phyloP scores from a whole-genome alignment of 2,329 filamentous ascomycete genomes.

The Orbilia quercus region DNA sequence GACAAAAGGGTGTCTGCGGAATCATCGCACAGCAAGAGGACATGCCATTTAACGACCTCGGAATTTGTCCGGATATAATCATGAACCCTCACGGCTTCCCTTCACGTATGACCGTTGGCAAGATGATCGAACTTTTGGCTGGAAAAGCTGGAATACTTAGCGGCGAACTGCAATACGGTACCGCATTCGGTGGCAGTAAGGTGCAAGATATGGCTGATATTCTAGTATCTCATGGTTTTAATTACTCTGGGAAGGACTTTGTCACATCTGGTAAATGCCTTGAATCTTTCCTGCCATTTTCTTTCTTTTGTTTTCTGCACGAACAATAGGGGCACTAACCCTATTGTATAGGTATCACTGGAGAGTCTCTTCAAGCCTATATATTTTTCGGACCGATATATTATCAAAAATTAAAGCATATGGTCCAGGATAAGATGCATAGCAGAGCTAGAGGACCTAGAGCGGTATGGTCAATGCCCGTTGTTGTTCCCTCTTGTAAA shows the following conservation, averaged over 20 bases:
- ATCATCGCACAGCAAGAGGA: slow-evolving; percentile 97
- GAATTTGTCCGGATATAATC: slow-evolving; percentile 96
- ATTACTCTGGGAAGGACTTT: slow-evolving; percentile 96
- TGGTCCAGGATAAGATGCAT: slow-evolving; percentile 99
- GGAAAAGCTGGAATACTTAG: slow-evolving; percentile 91
- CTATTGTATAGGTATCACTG: slow-evolving; percentile 83
- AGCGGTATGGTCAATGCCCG: slow-evolving; percentile 65
- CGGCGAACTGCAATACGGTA: slow-evolving; percentile 90
- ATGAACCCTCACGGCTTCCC: slow-evolving; percentile 99
- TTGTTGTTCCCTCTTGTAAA: not conserved
- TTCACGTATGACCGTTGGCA: slow-evolving; percentile 98
- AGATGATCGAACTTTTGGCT: slow-evolving; percentile 92
- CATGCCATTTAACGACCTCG: slow-evolving; percentile 91
- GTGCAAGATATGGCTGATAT: slow-evolving; percentile 89
- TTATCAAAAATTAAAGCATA: slow-evolving; percentile 99
- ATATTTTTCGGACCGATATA: slow-evolving; percentile 99
- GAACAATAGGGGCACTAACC: no score
- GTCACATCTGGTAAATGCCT: slow-evolving; percentile 75
- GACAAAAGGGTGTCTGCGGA: slow-evolving; percentile 96
- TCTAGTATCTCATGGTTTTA: slow-evolving; percentile 88
- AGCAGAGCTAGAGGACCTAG: slow-evolving; percentile 88
- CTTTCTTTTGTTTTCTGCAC: no score
- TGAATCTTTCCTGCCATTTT: not conserved
- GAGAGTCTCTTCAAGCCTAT: slow-evolving; percentile 91
- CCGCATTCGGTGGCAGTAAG: slow-evolving; percentile 82